Evolutionary conservation across 495 filamentous ascomycete genomes (phyloP).

Genomic region (Penicillium argentinense): DNA sequence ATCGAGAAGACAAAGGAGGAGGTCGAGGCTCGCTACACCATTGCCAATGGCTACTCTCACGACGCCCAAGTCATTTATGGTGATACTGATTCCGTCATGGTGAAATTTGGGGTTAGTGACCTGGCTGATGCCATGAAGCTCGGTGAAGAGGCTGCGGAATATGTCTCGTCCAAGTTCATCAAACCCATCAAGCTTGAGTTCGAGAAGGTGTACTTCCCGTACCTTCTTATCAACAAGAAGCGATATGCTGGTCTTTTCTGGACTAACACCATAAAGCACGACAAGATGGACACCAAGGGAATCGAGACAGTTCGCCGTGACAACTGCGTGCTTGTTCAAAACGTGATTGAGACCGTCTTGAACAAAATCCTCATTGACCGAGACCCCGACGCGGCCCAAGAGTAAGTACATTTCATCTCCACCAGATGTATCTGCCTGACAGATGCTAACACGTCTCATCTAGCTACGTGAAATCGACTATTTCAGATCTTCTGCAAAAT

Average conservation of each 20-base stretch:
- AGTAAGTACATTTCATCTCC: conserved; percentile 61
- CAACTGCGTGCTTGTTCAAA: conserved; percentile 93
- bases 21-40: conserved; percentile 83
- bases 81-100: conserved; percentile 99
- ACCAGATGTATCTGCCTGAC: background rate
- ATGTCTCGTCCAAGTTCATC: conserved; percentile 86
- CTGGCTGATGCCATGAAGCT: conserved; percentile 89
- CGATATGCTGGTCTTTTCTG: conserved; percentile 96
- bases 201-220: conserved; percentile 99
- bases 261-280: conserved; percentile 90
- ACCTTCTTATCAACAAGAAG: conserved; percentile 99
- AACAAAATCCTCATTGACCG: conserved; percentile 93
- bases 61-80: conserved; percentile 97
- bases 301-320: conserved; percentile 97
- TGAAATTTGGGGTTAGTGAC: conserved; percentile 90
- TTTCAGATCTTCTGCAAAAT: conserved; percentile 93
- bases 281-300: conserved; percentile 99
- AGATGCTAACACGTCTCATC: conserved; percentile 16
- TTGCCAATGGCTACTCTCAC: conserved; percentile 90
- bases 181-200: conserved; percentile 98
- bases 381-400: conserved; percentile 85
- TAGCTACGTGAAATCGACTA: conserved; percentile 95
- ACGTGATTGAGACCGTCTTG: conserved; percentile 94
- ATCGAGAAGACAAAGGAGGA: conserved; percentile 95
- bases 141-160: conserved; percentile 84